Evolutionary conservation across 106 monocot genomes (phyloP), one percentile per base, ranked within the genome.

Genomic region (Platanthera zijinensis): DNA sequence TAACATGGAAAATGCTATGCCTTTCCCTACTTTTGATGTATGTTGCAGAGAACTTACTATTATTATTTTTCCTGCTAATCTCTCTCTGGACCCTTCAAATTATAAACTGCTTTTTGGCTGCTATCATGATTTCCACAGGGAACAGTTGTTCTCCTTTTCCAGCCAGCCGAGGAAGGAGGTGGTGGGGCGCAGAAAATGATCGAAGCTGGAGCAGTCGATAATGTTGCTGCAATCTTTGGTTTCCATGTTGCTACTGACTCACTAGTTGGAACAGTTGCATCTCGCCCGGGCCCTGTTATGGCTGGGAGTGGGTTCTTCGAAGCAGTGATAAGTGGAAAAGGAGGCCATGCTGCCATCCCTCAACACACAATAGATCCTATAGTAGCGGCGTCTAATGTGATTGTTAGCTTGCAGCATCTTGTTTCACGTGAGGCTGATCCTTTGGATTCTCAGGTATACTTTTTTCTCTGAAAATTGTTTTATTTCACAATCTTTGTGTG

Each of bases 391-490:
- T 94, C 99, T 4, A 99, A 90, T 80, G 92, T 99, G 45, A 87
- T 99, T 79, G 90, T 99, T 49, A 99, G 99, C 84, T 83, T 99
- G 74, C 94, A 99, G 74, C 89, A 94, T 76, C 90, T 99, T 72
- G 85, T 99, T 79, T 99, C 99, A 30, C 99, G 94, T 56, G 99
- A 99, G 82, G 94, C 99, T 49, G 94, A 94, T 84, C 99, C 99
- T 50, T 80, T 99, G 66, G 99, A 94, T 57, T 94, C 99, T 7
- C 94, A 99, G 88, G 99, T 99, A 79, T 53, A 8, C 8, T 53
- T 53, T 13, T 53, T 8, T 0, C 0, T 2, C 13, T 3, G 52
- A 10, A 53, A 8, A 1, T 5, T 53, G 13, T 53, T 7, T 53
- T 53, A 8, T 53, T 53, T 8, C 52, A 53, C 52, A 53, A 13